Conservation (phyloP, 2,329 filamentous ascomycete species). For the Ophiostoma sp. region DNA sequence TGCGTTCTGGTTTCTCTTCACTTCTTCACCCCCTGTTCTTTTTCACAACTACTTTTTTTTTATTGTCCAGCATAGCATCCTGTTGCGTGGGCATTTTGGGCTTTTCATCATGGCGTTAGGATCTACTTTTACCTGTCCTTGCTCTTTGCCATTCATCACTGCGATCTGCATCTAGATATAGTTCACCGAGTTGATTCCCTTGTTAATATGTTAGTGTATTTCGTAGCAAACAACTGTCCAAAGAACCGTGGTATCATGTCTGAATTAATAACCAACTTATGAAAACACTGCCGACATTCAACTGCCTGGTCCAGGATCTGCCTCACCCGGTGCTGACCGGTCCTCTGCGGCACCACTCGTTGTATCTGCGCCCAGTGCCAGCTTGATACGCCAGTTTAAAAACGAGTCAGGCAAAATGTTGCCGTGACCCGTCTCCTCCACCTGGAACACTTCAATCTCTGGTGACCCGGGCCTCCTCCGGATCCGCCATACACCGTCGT, state of each 20-base stretch:
- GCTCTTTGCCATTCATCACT: not conserved
- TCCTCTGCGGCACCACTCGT: not conserved
- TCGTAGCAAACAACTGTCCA: not conserved
- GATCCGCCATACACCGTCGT: conserved; percentile 76
- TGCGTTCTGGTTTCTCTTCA: not conserved
- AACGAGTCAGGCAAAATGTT: conserved; percentile 76
- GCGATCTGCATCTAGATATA: conserved; percentile 11
- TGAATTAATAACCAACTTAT: not conserved
- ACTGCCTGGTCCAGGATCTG: not conserved
- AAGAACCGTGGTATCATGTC: not conserved
- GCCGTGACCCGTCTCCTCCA: conserved; percentile 74
- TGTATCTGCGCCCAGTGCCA: conserved; percentile 39
- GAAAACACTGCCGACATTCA: not conserved
- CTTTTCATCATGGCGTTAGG: conserved; percentile 7
- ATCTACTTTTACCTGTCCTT: not conserved
- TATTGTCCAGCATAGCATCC: conserved; percentile 10
- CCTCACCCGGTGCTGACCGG: not conserved
- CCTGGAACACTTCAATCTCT: conserved; percentile 70
- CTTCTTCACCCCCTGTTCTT: not conserved
- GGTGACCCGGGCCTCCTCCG: conserved; percentile 62
- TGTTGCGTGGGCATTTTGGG: conserved; percentile 3
- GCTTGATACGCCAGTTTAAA: conserved; percentile 68
- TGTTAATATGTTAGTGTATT: conserved; percentile 16
- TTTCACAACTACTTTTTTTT: conserved; percentile 7
- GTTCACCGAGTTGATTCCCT: conserved; percentile 6